These are phyloP conservation scores for Metroxylon sagu DNA, from an alignment of 176 grass and related monocot genomes.

Conservation along the genomic window DNA sequence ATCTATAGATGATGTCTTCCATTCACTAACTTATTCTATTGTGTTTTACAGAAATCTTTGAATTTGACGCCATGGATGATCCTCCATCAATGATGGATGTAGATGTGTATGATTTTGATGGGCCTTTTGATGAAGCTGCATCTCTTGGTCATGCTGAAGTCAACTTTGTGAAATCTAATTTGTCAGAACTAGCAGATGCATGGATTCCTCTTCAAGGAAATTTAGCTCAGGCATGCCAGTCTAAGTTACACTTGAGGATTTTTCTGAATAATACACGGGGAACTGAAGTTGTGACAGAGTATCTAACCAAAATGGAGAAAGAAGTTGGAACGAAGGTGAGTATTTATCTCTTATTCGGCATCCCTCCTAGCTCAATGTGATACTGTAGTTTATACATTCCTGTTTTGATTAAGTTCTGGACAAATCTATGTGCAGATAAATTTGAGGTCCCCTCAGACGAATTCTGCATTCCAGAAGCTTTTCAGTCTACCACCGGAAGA, in stretches of 20 bases:
- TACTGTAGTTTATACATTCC: too few species aligned
- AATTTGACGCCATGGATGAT: constrained; percentile 95
- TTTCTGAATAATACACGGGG: constrained; percentile 85
- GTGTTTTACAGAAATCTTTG: constrained; percentile 70
- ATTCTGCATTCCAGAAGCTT: constrained; percentile 86
- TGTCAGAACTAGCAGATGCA: constrained; percentile 68
- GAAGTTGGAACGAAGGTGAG: constrained; percentile 95
- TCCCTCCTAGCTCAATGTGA: too few species aligned
- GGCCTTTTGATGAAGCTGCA: constrained; percentile 72
- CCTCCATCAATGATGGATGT: constrained; percentile 78
- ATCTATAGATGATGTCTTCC: constrained; percentile 6
- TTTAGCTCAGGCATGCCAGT: constrained; percentile 71
- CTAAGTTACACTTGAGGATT: constrained; percentile 77
- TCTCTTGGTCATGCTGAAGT: constrained; percentile 86
- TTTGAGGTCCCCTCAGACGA: constrained; percentile 66
- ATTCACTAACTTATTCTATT: constrained; percentile 16
- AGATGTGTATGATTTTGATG: constrained; percentile 91
- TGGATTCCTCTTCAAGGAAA: constrained; percentile 95
- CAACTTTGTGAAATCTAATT: constrained; percentile 90
- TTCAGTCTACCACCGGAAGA: constrained; percentile 80
- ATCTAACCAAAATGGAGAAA: constrained; percentile 92
- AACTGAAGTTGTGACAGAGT: constrained; percentile 51
- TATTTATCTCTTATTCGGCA: not conserved
- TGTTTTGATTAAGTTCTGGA: not conserved
- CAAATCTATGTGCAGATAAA: constrained; percentile 53